phyloP scores from a whole-genome alignment of 306 rosid genomes.

The Fragaria nilgerrensis region DNA sequence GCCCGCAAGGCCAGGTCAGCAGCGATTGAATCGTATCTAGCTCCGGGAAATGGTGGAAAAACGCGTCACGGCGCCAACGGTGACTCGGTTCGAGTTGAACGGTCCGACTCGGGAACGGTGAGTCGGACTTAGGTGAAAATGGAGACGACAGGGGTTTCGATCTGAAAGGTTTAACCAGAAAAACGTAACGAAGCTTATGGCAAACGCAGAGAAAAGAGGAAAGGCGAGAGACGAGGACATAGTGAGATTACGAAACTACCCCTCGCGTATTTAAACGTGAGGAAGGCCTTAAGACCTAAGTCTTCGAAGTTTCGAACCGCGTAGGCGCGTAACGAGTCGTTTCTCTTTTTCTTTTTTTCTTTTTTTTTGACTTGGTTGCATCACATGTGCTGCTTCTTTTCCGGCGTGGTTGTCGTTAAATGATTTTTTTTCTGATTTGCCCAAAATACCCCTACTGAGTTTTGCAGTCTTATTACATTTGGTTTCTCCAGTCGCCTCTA shows the following conservation, averaged over 20 bases:
- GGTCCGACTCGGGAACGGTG: slow-evolving; percentile 8
- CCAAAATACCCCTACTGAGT: not conserved
- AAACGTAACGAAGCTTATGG: not conserved
- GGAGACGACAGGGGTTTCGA: slow-evolving; percentile 1
- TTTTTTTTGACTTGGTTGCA: too few species aligned
- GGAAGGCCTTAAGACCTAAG: not conserved
- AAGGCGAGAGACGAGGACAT: not conserved
- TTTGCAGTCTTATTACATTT: too few species aligned
- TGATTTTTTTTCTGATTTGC: not conserved
- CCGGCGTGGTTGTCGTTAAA: not conserved
- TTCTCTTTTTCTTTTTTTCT: not conserved
- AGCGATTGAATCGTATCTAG: not conserved
- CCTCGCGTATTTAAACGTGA: not conserved
- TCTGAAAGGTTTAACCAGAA: slow-evolving; percentile 10
- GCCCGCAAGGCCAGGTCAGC: slow-evolving; percentile 35
- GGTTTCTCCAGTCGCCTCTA: too few species aligned
- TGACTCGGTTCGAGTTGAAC: slow-evolving; percentile 4
- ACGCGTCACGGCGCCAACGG: not conserved
- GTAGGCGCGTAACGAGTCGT: not conserved
- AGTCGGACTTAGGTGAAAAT: slow-evolving; percentile 14
- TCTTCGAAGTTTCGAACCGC: not conserved
- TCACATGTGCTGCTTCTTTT: too few species aligned
- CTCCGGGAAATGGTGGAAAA: slow-evolving; percentile 1
- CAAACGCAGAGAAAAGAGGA: not conserved
- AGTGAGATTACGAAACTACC: not conserved